These are phyloP conservation scores for Agrocybe praecox DNA, from an alignment of 768 basidiomycete species.

Conservation along the genomic window DNA sequence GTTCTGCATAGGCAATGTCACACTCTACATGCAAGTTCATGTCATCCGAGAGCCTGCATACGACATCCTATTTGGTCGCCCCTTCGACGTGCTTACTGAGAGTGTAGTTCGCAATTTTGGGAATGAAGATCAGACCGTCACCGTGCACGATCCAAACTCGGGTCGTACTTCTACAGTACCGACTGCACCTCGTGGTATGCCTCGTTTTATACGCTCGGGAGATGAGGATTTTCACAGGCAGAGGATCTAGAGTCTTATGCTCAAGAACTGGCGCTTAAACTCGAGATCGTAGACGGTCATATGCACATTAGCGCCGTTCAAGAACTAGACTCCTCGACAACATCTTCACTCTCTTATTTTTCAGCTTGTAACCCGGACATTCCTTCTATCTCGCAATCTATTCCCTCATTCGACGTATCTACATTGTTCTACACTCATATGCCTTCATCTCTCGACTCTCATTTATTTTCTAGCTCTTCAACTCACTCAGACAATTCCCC, in stretches of 20 bases:
- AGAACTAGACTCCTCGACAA: too few species aligned
- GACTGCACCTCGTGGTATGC: conserved; percentile 11
- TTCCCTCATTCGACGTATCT: neutral
- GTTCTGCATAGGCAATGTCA: too few species aligned
- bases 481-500: too few species aligned
- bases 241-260: conserved; percentile 4
- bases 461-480: too few species aligned
- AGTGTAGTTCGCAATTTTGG: conserved; percentile 13
- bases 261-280: conserved; percentile 1
- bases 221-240: conserved; percentile 3
- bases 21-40: too few species aligned
- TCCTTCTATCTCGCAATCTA: neutral
- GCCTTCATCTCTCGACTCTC: too few species aligned
- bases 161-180: conserved; percentile 7
- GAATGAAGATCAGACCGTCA: conserved; percentile 18
- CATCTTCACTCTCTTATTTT: conserved; percentile 5
- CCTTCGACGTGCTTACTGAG: conserved; percentile 23
- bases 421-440: neutral
- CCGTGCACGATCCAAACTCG: conserved; percentile 23
- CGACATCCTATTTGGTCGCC: conserved; percentile 26
- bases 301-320: too few species aligned
- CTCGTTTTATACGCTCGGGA: neutral
- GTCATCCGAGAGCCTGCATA: too few species aligned
- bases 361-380: conserved; percentile 4
- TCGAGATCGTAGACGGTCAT: too few species aligned